Percentiles rank a stretch among this genome's conserved stretches.
Evolutionary conservation across 306 rosid species (phyloP).

Genomic region (Gynostemma pentaphyllum): DNA sequence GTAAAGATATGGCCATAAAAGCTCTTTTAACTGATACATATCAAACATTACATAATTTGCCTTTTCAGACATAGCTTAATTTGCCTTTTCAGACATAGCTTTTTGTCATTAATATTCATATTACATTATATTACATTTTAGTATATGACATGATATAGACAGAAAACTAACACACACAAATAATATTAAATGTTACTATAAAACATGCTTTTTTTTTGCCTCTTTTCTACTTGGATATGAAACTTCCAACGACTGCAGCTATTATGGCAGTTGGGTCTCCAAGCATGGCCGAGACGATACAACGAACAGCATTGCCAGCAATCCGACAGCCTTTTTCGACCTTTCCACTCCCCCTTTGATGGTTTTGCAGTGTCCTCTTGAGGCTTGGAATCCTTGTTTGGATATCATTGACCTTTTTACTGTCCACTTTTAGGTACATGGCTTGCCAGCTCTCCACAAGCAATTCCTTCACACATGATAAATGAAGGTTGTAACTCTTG

Average conservation of each 20-base stretch:
- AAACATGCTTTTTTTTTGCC: background rate
- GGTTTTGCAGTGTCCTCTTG: slow-evolving; percentile 21
- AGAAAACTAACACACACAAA: background rate
- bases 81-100: background rate
- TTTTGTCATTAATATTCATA: background rate
- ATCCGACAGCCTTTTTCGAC: slow-evolving; percentile 26
- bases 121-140: background rate
- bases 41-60: too few relatives aligned
- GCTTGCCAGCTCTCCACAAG: slow-evolving; percentile 48
- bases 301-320: slow-evolving; percentile 31
- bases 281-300: slow-evolving; percentile 37
- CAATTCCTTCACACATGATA: slow-evolving; percentile 41
- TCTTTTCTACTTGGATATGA: slow-evolving; percentile 18
- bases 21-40: background rate
- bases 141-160: too few relatives aligned
- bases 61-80: background rate
- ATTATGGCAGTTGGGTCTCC: slow-evolving; percentile 44
- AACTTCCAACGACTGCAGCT: slow-evolving; percentile 28
- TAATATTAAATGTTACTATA: background rate
- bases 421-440: slow-evolving; percentile 33
- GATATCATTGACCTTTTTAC: slow-evolving; percentile 28
- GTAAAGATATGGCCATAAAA: background rate
- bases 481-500: slow-evolving; percentile 36
- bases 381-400: slow-evolving; percentile 43
- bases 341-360: slow-evolving; percentile 20